phyloP scores from a whole-genome alignment of 192 early-diverging fungal species.

The Podila epigama region DNA sequence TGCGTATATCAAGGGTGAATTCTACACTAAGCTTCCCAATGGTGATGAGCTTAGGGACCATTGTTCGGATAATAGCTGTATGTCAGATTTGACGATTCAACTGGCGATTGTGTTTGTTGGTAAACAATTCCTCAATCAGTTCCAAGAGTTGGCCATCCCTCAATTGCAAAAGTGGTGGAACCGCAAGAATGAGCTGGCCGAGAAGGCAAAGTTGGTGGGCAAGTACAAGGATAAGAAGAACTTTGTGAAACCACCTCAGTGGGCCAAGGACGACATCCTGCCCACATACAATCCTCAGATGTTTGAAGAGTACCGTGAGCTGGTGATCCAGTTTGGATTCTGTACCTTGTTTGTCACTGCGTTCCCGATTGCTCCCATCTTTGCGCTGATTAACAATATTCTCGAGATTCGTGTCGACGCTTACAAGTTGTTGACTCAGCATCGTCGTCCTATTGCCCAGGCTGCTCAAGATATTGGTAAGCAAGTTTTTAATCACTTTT shows the following conservation, averaged over 20 bases:
- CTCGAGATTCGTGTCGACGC: slow-evolving; percentile 70
- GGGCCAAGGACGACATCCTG: slow-evolving; percentile 56
- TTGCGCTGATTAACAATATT: slow-evolving; percentile 67
- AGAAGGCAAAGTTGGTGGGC: slow-evolving; percentile 9
- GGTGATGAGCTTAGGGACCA: neutral
- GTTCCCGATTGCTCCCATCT: slow-evolving; percentile 74
- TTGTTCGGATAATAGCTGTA: slow-evolving; percentile 44
- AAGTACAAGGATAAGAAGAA: slow-evolving; percentile 36
- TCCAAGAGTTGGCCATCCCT: slow-evolving; percentile 57
- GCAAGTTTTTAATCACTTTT: slow-evolving; percentile 8
- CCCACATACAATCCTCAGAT: slow-evolving; percentile 42
- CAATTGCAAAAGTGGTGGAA: slow-evolving; percentile 41
- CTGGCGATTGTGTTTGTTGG: slow-evolving; percentile 70
- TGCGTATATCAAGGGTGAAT: slow-evolving; percentile 51
- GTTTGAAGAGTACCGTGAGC: slow-evolving; percentile 49
- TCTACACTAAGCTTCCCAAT: neutral
- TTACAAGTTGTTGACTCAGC: slow-evolving; percentile 43
- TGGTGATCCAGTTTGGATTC: slow-evolving; percentile 76
- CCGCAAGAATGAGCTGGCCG: slow-evolving; percentile 36
- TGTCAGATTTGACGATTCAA: slow-evolving; percentile 64
- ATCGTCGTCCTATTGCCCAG: slow-evolving; percentile 37
- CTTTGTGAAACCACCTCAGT: slow-evolving; percentile 46
- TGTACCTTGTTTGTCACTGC: slow-evolving; percentile 69
- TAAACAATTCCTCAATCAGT: slow-evolving; percentile 58
- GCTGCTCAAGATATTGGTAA: slow-evolving; percentile 52